phyloP scores from a whole-genome alignment of 495 filamentous ascomycete genomes.

The Clohesyomyces aquaticus region DNA sequence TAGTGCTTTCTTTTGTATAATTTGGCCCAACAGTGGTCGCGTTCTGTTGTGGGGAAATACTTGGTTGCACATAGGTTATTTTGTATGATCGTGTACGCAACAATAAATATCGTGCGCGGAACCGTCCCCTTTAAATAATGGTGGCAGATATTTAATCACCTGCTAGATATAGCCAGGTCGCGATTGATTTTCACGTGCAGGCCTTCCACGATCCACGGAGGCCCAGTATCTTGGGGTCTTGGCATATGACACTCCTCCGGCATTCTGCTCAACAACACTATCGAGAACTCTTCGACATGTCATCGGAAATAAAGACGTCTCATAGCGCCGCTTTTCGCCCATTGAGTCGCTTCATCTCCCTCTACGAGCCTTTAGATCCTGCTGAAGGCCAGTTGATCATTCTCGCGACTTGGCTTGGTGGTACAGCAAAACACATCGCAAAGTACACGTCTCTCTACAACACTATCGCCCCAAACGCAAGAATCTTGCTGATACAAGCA shows the following conservation, averaged over 20 bases:
- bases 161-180: no score
- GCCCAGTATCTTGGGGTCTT: background rate
- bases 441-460: slow-evolving; percentile 37
- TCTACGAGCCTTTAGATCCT: slow-evolving; percentile 25
- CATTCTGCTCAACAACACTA: background rate
- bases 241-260: background rate
- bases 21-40: no score
- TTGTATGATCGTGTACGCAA: no score
- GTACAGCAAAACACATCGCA: slow-evolving; percentile 35
- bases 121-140: no score
- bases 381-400: slow-evolving; percentile 33
- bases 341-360: slow-evolving; percentile 3
- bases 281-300: background rate
- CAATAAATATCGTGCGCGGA: no score
- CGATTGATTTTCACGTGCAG: background rate
- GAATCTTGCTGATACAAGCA: slow-evolving; percentile 38
- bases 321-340: background rate
- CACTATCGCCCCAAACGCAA: slow-evolving; percentile 30
- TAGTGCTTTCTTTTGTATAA: no score
- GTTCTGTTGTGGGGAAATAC: no score
- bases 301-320: background rate
- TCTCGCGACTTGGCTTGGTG: slow-evolving; percentile 41
- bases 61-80: no score
- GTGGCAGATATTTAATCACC: no score
- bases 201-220: background rate